Conservation (phyloP, 202 grass and related monocot genomes). For the Hordeum pubiflorum region DNA sequence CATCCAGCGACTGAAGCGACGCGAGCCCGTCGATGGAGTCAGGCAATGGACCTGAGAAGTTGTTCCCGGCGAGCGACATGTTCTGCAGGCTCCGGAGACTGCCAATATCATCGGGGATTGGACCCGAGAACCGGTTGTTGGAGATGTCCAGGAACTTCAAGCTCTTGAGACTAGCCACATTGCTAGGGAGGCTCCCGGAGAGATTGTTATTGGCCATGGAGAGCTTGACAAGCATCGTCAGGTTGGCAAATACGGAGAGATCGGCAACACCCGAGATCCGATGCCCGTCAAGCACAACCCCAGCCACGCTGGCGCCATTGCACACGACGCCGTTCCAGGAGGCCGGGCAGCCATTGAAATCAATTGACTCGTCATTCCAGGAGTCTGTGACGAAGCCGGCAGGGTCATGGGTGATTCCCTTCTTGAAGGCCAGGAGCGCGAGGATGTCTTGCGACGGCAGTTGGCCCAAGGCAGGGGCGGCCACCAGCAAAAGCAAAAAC, state of each 20-base stretch:
- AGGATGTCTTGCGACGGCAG: conserved; percentile 88
- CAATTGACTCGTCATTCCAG: conserved; percentile 89
- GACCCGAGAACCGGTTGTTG: conserved; percentile 62
- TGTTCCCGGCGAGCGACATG: conserved; percentile 69
- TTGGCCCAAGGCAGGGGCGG: conserved; percentile 46
- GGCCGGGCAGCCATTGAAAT: conserved; percentile 86
- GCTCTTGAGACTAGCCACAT: conserved; percentile 53
- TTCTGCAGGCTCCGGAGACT: conserved; percentile 75
- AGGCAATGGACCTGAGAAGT: conserved; percentile 73
- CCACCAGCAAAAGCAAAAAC: conserved; percentile 43
- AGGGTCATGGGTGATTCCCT: conserved; percentile 83
- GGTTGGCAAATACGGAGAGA: conserved; percentile 75
- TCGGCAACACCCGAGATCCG: conserved; percentile 64
- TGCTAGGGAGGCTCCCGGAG: conserved; percentile 57
- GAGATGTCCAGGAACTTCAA: conserved; percentile 82
- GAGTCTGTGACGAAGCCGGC: conserved; percentile 69
- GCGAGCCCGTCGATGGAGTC: conserved; percentile 57
- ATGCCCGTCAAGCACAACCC: conserved; percentile 72
- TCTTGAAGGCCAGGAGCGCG: conserved; percentile 92
- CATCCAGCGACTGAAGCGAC: conserved; percentile 76
- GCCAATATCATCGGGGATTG: conserved; percentile 53
- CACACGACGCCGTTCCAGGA: conserved; percentile 96
- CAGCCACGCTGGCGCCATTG: conserved; percentile 64
- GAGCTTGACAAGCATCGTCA: conserved; percentile 76
- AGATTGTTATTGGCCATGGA: conserved; percentile 85